A percentile compares a stretch with the other conserved stretches of the same genome.
Evolutionary conservation across 2,329 filamentous ascomycete genomes (phyloP).

Genomic region (Lithohypha guttulata): DNA sequence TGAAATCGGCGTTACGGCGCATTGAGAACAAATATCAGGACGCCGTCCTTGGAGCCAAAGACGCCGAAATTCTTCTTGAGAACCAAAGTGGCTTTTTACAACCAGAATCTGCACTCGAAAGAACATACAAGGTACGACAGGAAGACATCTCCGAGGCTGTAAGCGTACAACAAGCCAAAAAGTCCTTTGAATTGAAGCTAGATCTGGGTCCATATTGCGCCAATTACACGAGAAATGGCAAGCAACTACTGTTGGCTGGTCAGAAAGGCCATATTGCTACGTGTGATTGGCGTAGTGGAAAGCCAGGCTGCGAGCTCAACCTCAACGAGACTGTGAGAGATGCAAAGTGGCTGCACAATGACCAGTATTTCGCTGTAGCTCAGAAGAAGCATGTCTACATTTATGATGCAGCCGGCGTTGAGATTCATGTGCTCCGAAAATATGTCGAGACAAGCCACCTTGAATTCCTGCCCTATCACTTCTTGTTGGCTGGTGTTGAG

Average conservation of each 20-base stretch:
- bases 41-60: conserved; percentile 74
- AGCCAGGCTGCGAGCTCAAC: conserved; percentile 82
- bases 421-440: conserved; percentile 82
- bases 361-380: conserved; percentile 83
- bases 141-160: conserved; percentile 69
- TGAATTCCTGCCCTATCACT: conserved; percentile 94
- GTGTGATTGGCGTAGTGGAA: conserved; percentile 92
- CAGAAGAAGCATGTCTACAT: conserved; percentile 97
- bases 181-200: conserved; percentile 81
- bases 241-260: conserved; percentile 73
- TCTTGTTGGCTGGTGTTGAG: conserved; percentile 64
- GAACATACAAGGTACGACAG: conserved; percentile 86
- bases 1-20: conserved; percentile 65
- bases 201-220: conserved; percentile 75
- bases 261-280: conserved; percentile 90
- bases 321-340: conserved; percentile 83
- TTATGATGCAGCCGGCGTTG: conserved; percentile 82
- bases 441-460: conserved; percentile 86
- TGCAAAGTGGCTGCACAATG: conserved; percentile 86
- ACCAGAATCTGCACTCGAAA: conserved; percentile 75
- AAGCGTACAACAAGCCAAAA: conserved; percentile 75
- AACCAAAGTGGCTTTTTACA: conserved; percentile 78
- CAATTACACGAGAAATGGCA: conserved; percentile 84
- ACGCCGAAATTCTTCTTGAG: conserved; percentile 89
- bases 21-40: conserved; percentile 75